Conservation (phyloP, 805 yeast genomes). For the Metschnikowia dekortorum region DNA sequence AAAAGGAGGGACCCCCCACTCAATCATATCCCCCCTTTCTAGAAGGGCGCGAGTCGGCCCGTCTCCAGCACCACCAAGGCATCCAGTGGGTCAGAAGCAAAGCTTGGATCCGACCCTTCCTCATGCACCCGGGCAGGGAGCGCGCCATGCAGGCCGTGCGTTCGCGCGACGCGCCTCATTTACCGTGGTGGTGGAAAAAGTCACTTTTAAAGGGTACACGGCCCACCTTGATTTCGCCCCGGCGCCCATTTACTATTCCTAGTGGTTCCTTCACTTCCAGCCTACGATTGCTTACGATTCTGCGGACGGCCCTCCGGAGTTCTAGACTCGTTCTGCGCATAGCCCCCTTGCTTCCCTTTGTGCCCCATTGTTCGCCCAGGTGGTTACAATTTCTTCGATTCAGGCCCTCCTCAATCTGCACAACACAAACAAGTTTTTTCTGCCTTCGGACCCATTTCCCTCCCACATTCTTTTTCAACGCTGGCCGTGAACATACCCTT, state of each 20-base stretch:
- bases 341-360: neutral
- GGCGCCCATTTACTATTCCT: neutral
- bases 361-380: neutral
- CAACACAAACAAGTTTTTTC: neutral
- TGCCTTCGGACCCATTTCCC: neutral
- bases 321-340: neutral
- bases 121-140: neutral
- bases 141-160: slow-evolving; percentile 1
- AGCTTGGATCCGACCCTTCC: no score
- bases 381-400: neutral
- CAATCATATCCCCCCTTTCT: no score
- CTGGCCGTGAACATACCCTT: neutral
- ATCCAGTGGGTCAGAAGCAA: no score
- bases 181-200: neutral
- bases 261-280: neutral
- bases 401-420: neutral
- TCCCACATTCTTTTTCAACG: neutral
- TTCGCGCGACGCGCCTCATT: slow-evolving; percentile 2
- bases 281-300: neutral
- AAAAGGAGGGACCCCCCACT: no score
- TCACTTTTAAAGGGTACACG: neutral
- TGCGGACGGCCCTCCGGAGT: neutral
- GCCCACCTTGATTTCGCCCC: neutral
- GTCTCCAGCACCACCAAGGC: no score
- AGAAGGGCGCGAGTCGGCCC: no score